phyloP scores from a whole-genome alignment of 257 asterid species.

The Catharanthus roseus region DNA sequence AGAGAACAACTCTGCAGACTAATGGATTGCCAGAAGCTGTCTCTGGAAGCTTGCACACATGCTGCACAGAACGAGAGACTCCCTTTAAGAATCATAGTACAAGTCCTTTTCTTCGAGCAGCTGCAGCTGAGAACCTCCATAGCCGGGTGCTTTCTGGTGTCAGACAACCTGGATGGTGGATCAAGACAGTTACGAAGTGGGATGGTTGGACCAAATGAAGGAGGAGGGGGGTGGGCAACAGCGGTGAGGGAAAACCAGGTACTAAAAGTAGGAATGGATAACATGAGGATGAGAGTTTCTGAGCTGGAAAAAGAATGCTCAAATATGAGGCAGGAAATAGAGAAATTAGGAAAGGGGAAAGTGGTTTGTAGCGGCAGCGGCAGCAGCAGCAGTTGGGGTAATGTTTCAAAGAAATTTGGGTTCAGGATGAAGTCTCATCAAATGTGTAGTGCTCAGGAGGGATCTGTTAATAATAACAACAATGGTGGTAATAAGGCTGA shows the following conservation, averaged over 20 bases:
- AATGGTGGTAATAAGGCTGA: conserved; percentile 37
- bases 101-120: conserved; percentile 98
- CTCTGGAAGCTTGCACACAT: conserved; percentile 94
- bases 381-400: conserved; percentile 70
- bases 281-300: conserved; percentile 80
- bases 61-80: conserved; percentile 96
- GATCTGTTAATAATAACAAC: conserved; percentile 74
- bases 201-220: conserved; percentile 51
- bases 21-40: conserved; percentile 97
- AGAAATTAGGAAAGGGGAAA: conserved; percentile 67
- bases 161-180: conserved; percentile 86
- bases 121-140: conserved; percentile 85
- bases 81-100: conserved; percentile 76
- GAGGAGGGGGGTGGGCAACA: conserved; percentile 68
- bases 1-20: conserved; percentile 88
- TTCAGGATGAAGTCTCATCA: conserved; percentile 80
- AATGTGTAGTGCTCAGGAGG: conserved; percentile 96
- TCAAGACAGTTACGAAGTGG: conserved; percentile 90
- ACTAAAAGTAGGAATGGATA: conserved; percentile 96
- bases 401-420: conserved; percentile 75
- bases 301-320: conserved; percentile 96
- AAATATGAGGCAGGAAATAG: conserved; percentile 75
- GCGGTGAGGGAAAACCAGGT: conserved; percentile 93
- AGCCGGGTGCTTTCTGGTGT: conserved; percentile 91
- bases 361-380: no score